A percentile compares a stretch with the other conserved stretches of the same genome.
These are phyloP conservation scores for Neurospora africana DNA, from an alignment of 495 filamentous ascomycete genomes.

Conservation along the genomic window DNA sequence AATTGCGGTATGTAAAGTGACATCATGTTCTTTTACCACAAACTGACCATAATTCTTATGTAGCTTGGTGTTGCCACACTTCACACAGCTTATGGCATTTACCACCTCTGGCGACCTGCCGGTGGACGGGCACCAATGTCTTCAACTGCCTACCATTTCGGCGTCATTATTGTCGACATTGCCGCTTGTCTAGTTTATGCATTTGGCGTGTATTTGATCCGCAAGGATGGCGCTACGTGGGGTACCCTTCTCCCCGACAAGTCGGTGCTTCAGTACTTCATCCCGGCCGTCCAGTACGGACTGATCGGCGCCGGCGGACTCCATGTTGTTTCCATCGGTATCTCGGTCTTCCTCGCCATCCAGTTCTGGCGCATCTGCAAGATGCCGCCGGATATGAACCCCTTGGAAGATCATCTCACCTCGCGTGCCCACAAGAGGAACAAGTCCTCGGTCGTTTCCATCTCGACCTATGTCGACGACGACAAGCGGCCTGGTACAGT, in stretches of 20 bases:
- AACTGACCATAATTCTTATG: neutral
- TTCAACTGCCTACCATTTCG: slow-evolving; percentile 75
- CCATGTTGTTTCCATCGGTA: slow-evolving; percentile 56
- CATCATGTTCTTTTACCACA: neutral
- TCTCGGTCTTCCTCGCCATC: slow-evolving; percentile 60
- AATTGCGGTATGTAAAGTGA: slow-evolving; percentile 50
- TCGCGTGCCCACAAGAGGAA: slow-evolving; percentile 64
- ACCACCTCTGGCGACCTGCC: slow-evolving; percentile 59
- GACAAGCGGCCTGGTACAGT: slow-evolving; percentile 42
- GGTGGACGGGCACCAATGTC: slow-evolving; percentile 60
- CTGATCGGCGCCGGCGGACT: slow-evolving; percentile 51
- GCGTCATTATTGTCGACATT: slow-evolving; percentile 61
- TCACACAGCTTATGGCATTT: slow-evolving; percentile 63
- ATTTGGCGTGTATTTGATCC: slow-evolving; percentile 52
- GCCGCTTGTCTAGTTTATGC: slow-evolving; percentile 67
- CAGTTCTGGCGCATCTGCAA: slow-evolving; percentile 70
- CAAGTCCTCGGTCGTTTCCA: slow-evolving; percentile 55
- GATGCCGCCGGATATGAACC: slow-evolving; percentile 87
- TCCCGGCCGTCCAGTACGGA: slow-evolving; percentile 52
- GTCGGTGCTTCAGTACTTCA: slow-evolving; percentile 40
- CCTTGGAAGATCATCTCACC: slow-evolving; percentile 76
- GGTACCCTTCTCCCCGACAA: slow-evolving; percentile 45
- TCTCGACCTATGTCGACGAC: slow-evolving; percentile 39
- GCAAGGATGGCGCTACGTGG: slow-evolving; percentile 49
- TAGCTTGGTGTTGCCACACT: slow-evolving; percentile 61